Conservation (phyloP, 805 yeast species). For the Zygosaccharomyces pseudorouxii region DNA sequence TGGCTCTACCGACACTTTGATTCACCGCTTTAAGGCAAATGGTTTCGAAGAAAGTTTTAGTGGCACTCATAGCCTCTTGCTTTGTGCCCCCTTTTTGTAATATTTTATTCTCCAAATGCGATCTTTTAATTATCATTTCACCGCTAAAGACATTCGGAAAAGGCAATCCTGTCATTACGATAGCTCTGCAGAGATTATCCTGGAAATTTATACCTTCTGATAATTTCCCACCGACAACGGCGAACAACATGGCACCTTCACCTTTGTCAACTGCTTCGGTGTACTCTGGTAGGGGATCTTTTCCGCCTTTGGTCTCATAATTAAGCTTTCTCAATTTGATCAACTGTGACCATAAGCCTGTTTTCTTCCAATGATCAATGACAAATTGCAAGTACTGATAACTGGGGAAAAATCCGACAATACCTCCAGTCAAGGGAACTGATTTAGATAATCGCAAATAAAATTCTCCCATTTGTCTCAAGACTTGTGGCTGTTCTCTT, state of each 20-base stretch:
- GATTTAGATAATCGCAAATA: constrained; percentile 21
- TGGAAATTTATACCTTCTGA: constrained; percentile 93
- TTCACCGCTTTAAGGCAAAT: constrained; percentile 87
- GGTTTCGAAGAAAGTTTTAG: constrained; percentile 66
- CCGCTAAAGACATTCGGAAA: constrained; percentile 82
- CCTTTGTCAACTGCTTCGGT: constrained; percentile 37
- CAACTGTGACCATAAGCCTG: constrained; percentile 33
- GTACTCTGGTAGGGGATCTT: constrained; percentile 48
- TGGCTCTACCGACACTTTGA: constrained; percentile 90
- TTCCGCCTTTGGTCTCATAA: constrained; percentile 51
- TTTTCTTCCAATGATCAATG: constrained; percentile 47
- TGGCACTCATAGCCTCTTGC: constrained; percentile 43
- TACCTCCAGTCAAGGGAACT: constrained; percentile 60
- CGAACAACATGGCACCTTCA: constrained; percentile 62
- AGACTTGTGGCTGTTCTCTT: constrained; percentile 45
- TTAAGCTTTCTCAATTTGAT: constrained; percentile 45
- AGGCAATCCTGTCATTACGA: constrained; percentile 83
- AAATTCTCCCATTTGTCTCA: constrained; percentile 42
- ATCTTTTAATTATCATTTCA: constrained; percentile 67
- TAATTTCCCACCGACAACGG: constrained; percentile 89
- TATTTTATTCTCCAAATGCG: constrained; percentile 53
- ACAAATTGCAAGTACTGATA: constrained; percentile 63
- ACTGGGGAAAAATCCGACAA: constrained; percentile 82
- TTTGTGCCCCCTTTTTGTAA: constrained; percentile 45
- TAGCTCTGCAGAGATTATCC: constrained; percentile 81